Evolutionary conservation across 345 rosid genomes (phyloP).

Genomic region (sweet orange (Citrus sinensis)): DVS_A1.0 CM039161.1:24752001-24752500

Average conservation of each 20-base stretch:
- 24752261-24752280: conserved; percentile 27
- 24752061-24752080: conserved; percentile 26
- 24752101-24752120: conserved; percentile 32
- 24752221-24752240: conserved; percentile 24
- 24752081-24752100: conserved; percentile 24
- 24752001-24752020: background rate
- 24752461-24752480: background rate
- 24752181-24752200: conserved; percentile 25
- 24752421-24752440: background rate
- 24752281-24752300: conserved; percentile 15
- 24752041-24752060: background rate
- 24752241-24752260: conserved; percentile 22
- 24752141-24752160: conserved; percentile 21
- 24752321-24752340: conserved; percentile 41
- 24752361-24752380: background rate
- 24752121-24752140: conserved; percentile 29
- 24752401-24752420: background rate
- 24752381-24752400: background rate
- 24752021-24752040: background rate
- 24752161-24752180: conserved; percentile 31
- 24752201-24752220: conserved; percentile 25
- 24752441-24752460: background rate
- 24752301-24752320: conserved; percentile 22
- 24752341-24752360: background rate
- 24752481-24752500: background rate